Evolutionary conservation across 1,284 basidiomycete genomes (phyloP).

Genomic region (Naganishia liquefaciens): DNA sequence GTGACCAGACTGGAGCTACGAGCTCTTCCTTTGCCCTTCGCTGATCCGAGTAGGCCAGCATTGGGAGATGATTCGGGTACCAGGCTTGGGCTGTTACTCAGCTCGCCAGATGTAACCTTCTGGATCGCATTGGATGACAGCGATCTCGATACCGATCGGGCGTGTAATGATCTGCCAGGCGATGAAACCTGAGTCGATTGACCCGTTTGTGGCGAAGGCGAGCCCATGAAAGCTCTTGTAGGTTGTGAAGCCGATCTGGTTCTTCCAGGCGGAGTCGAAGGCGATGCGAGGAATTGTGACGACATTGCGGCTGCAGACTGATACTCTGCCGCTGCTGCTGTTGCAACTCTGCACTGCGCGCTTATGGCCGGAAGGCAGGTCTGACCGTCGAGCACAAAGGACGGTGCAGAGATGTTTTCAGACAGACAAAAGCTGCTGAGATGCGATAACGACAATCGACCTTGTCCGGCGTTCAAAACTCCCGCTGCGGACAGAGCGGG

Average conservation of each 20-base stretch:
- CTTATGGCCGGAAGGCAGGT: no score
- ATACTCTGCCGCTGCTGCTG: no score
- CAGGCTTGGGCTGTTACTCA: conserved; percentile 16
- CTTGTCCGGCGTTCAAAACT: no score
- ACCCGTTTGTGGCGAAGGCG: conserved; percentile 11
- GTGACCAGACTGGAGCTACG: conserved; percentile 80
- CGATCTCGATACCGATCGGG: conserved; percentile 9
- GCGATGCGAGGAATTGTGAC: conserved; percentile 18
- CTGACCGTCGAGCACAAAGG: no score
- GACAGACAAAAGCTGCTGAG: no score
- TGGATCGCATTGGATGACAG: conserved; percentile 31
- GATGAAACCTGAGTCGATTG: conserved; percentile 13
- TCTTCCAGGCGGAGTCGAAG: conserved; percentile 20
- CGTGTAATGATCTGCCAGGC: conserved; percentile 17
- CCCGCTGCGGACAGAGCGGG: no score
- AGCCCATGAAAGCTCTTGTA: conserved; percentile 18
- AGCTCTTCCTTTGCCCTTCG: conserved; percentile 58
- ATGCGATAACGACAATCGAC: no score
- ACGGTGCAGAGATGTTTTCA: no score
- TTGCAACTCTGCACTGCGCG: no score
- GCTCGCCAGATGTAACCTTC: conserved; percentile 18
- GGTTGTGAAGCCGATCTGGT: conserved; percentile 23
- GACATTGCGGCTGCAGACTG: not conserved
- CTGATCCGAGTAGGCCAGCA: conserved; percentile 5
- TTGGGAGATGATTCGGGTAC: conserved; percentile 2